Evolutionary conservation across 306 rosid species (phyloP).

Genomic region (Abrus pulchellus): DNA sequence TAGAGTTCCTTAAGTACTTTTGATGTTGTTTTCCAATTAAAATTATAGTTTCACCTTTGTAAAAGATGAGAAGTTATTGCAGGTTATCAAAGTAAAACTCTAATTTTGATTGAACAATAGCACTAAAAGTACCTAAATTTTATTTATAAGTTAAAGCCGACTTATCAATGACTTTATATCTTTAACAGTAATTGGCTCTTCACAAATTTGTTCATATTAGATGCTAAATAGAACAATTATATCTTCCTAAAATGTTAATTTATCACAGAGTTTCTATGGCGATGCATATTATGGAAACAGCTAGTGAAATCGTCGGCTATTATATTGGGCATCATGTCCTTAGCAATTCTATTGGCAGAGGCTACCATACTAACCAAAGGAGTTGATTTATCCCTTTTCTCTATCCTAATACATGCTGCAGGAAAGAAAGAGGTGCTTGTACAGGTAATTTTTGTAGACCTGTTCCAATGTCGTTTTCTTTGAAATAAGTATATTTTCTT

Average conservation of each 20-base stretch:
- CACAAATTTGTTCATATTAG: not conserved
- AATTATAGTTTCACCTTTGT: too few relatives aligned
- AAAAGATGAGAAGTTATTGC: too few relatives aligned
- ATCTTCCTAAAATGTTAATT: constrained; percentile 44
- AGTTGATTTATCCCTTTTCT: constrained; percentile 86
- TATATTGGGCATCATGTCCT: constrained; percentile 75
- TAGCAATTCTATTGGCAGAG: constrained; percentile 89
- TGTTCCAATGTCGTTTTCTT: constrained; percentile 21
- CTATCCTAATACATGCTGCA: constrained; percentile 79
- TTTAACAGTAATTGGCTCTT: not conserved
- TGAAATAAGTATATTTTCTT: constrained; percentile 1
- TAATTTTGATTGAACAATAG: too few relatives aligned
- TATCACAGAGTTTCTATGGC: constrained; percentile 89
- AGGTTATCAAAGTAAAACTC: too few relatives aligned
- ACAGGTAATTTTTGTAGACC: constrained; percentile 67
- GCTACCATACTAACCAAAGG: constrained; percentile 83
- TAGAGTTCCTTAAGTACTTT: too few relatives aligned
- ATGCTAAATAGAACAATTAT: constrained; percentile 26
- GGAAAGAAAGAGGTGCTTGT: constrained; percentile 74
- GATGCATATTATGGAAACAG: constrained; percentile 81
- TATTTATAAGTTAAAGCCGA: not conserved
- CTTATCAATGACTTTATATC: not conserved
- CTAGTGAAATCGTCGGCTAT: constrained; percentile 77
- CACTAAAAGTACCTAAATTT: too few relatives aligned
- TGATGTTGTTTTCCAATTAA: too few relatives aligned